Evolutionary conservation across 495 filamentous ascomycete species (phyloP).

Genomic region (Xylaria longipes): DNA sequence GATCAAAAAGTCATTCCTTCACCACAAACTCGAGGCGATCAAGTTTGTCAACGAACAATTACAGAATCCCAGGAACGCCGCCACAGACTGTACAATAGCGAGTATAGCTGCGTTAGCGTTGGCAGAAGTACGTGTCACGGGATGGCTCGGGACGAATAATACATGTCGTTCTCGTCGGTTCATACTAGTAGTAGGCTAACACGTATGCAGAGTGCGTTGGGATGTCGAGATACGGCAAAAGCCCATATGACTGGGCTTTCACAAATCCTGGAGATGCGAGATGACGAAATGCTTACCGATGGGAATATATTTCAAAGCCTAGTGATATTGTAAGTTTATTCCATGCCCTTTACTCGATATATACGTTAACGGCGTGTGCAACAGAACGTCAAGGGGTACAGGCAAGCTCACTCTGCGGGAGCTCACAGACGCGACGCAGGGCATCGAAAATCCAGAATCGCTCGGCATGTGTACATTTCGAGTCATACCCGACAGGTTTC

Average conservation of each 20-base stretch:
- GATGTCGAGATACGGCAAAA: conserved; percentile 28
- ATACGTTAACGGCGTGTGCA: neutral
- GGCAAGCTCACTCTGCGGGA: conserved; percentile 27
- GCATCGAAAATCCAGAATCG: conserved; percentile 29
- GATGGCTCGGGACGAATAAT: neutral
- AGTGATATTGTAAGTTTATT: conserved; percentile 23
- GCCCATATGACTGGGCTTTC: conserved; percentile 27
- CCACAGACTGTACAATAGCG: conserved; percentile 25
- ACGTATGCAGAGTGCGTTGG: conserved; percentile 23
- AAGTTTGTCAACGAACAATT: conserved; percentile 33
- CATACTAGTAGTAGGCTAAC: neutral
- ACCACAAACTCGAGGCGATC: conserved; percentile 38
- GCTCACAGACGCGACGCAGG: conserved; percentile 20
- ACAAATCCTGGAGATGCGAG: conserved; percentile 26
- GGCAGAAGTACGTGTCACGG: conserved; percentile 18
- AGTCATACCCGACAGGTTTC: conserved; percentile 25
- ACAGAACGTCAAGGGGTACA: conserved; percentile 26
- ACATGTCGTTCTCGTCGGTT: neutral
- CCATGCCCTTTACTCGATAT: neutral
- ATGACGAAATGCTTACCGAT: conserved; percentile 28
- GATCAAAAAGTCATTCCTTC: conserved; percentile 32
- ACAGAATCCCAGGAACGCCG: conserved; percentile 20
- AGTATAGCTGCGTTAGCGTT: conserved; percentile 27
- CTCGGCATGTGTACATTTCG: conserved; percentile 28
- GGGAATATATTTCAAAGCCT: conserved; percentile 29